A percentile compares a stretch with the other conserved stretches of the same genome.
Conservation (phyloP, 2,329 filamentous ascomycete species). For the Fusarium anguioides region DNA sequence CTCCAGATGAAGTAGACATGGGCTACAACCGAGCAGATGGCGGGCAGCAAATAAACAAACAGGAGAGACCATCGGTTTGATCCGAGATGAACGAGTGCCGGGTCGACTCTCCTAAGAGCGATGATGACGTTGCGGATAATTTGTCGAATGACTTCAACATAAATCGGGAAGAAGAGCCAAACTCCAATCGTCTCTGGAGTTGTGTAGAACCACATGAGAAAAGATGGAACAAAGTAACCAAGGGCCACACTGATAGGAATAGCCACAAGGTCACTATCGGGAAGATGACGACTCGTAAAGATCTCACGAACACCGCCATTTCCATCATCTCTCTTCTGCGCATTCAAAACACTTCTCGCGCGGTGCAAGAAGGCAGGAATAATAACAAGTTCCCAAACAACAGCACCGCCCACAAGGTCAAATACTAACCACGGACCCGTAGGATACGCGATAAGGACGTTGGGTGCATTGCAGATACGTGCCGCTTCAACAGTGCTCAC, state of each 20-base stretch:
- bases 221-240: constrained; percentile 60
- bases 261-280: constrained; percentile 66
- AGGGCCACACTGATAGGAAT: constrained; percentile 61
- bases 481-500: constrained; percentile 63
- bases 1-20: constrained; percentile 58
- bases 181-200: constrained; percentile 52
- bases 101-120: constrained; percentile 43
- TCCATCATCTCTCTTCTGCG: constrained; percentile 22
- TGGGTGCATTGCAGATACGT: constrained; percentile 54
- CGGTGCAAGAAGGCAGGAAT: constrained; percentile 61
- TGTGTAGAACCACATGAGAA: constrained; percentile 58
- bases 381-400: constrained; percentile 64
- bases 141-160: constrained; percentile 58
- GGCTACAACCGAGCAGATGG: constrained; percentile 56
- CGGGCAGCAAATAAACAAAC: constrained; percentile 59
- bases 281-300: constrained; percentile 52
- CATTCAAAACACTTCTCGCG: constrained; percentile 51
- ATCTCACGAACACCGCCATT: constrained; percentile 34
- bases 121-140: constrained; percentile 48
- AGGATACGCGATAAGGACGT: constrained; percentile 52
- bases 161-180: constrained; percentile 66
- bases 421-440: constrained; percentile 60
- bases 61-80: constrained; percentile 52
- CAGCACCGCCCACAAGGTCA: constrained; percentile 60
- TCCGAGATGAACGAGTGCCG: constrained; percentile 56